A percentile compares a stretch with the other conserved stretches of the same genome.
Evolutionary conservation across 2,329 filamentous ascomycete species (phyloP).

Genomic region (Aaosphaeria pasadenensis): DNA sequence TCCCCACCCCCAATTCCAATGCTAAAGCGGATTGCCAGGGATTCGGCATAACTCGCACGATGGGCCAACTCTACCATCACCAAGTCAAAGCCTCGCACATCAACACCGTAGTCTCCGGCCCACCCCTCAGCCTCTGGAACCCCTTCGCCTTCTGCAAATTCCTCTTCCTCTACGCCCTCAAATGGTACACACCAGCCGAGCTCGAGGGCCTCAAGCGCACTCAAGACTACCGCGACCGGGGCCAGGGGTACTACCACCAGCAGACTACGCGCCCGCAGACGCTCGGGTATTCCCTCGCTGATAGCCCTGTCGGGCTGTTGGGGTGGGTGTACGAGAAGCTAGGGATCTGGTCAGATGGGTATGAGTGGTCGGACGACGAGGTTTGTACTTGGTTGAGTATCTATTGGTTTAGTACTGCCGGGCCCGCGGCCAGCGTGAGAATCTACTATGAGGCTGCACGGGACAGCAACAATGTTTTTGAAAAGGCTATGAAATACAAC

Average conservation of each 20-base stretch:
- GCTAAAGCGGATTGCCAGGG: slow-evolving; percentile 44
- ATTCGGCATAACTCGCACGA: slow-evolving; percentile 60
- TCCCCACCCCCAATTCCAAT: not conserved
- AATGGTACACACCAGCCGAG: slow-evolving; percentile 49
- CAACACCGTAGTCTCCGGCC: slow-evolving; percentile 54
- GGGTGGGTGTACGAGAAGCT: slow-evolving; percentile 79
- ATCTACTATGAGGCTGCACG: slow-evolving; percentile 44
- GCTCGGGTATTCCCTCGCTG: slow-evolving; percentile 63
- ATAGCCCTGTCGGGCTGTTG: slow-evolving; percentile 66
- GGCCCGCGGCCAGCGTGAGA: slow-evolving; percentile 59
- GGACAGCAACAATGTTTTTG: not conserved
- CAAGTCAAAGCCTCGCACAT: slow-evolving; percentile 60
- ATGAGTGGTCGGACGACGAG: slow-evolving; percentile 70
- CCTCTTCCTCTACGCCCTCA: slow-evolving; percentile 52
- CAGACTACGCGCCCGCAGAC: slow-evolving; percentile 69
- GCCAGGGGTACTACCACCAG: slow-evolving; percentile 54
- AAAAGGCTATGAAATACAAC: not conserved
- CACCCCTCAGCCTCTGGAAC: slow-evolving; percentile 41
- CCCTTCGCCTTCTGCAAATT: slow-evolving; percentile 59
- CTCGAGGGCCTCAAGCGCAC: slow-evolving; percentile 33
- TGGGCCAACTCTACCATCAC: slow-evolving; percentile 59
- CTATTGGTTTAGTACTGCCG: slow-evolving; percentile 65
- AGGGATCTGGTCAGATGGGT: slow-evolving; percentile 60
- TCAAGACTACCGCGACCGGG: slow-evolving; percentile 35
- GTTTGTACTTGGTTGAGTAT: slow-evolving; percentile 65